Evolutionary conservation across 179 eudicot genomes (phyloP).

Genomic region (Pouteria campechiana): DNA sequence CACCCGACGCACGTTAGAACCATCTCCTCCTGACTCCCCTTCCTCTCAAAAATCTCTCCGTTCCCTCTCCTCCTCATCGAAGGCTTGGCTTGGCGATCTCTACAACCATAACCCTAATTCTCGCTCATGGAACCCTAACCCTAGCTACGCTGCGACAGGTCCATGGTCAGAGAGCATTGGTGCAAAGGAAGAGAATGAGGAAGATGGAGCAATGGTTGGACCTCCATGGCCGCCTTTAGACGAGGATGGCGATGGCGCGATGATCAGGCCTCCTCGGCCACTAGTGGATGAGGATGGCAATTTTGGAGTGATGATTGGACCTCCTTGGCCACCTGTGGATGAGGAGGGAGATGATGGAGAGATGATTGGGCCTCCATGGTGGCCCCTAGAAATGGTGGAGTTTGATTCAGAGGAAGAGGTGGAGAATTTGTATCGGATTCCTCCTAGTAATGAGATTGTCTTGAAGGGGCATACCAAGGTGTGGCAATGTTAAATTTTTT

Average conservation of each 20-base stretch:
- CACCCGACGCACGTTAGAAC: constrained; percentile 21
- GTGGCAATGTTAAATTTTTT: too few relatives aligned
- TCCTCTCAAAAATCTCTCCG: constrained; percentile 2
- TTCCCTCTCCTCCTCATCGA: constrained; percentile 19
- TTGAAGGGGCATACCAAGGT: constrained; percentile 45
- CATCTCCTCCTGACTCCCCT: background rate
- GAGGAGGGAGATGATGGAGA: constrained; percentile 14
- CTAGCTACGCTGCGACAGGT: constrained; percentile 2
- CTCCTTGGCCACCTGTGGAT: constrained; percentile 4
- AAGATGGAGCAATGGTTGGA: background rate
- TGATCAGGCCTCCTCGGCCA: background rate
- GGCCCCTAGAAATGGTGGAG: constrained; percentile 2
- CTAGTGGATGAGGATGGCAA: background rate
- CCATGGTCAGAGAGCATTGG: constrained; percentile 1
- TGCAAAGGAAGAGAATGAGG: background rate
- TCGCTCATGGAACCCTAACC: constrained; percentile 16
- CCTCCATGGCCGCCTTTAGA: background rate
- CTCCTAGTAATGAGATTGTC: constrained; percentile 39
- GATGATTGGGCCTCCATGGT: constrained; percentile 21
- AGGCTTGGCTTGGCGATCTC: constrained; percentile 11
- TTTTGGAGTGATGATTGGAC: constrained; percentile 3
- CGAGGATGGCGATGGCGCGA: background rate
- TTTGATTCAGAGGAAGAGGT: constrained; percentile 13
- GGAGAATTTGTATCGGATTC: constrained; percentile 14
- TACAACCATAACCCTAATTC: too few relatives aligned